These are phyloP conservation scores for Metschnikowia matae DNA, from an alignment of 805 yeast species.

Conservation along the genomic window DNA sequence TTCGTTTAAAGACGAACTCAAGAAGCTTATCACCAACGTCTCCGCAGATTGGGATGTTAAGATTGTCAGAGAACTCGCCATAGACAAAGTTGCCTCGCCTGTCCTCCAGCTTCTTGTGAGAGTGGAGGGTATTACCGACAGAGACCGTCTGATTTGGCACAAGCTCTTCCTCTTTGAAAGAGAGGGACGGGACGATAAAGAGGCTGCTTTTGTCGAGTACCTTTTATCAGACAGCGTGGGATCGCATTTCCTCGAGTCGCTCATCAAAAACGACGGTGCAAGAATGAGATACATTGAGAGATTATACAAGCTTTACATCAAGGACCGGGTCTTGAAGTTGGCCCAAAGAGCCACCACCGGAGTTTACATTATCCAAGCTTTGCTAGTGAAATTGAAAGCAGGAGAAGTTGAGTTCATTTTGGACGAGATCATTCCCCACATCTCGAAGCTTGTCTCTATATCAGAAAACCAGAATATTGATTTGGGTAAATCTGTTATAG, in stretches of 20 bases:
- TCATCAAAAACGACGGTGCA: slow-evolving; percentile 54
- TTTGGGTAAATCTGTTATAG: slow-evolving; percentile 61
- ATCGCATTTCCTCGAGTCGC: slow-evolving; percentile 80
- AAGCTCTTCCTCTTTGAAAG: slow-evolving; percentile 50
- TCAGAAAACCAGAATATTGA: slow-evolving; percentile 62
- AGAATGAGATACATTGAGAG: slow-evolving; percentile 69
- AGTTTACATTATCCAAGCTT: slow-evolving; percentile 68
- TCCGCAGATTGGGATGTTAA: slow-evolving; percentile 32
- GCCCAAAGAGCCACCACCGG: slow-evolving; percentile 84
- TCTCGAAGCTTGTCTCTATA: slow-evolving; percentile 49
- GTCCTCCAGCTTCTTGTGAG: slow-evolving; percentile 75
- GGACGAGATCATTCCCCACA: slow-evolving; percentile 62
- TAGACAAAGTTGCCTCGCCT: slow-evolving; percentile 82
- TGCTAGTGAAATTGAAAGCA: slow-evolving; percentile 60
- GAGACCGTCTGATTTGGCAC: slow-evolving; percentile 69
- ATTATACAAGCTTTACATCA: slow-evolving; percentile 66
- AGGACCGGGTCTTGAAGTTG: slow-evolving; percentile 65
- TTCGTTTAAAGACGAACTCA: slow-evolving; percentile 59
- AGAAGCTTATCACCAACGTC: slow-evolving; percentile 43
- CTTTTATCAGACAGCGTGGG: slow-evolving; percentile 87
- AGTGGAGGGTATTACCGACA: slow-evolving; percentile 76
- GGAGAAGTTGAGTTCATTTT: slow-evolving; percentile 59
- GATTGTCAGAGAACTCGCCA: slow-evolving; percentile 63
- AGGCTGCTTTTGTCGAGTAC: slow-evolving; percentile 79
- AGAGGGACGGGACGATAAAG: slow-evolving; percentile 52